These are phyloP conservation scores for Paraconiothyrium brasiliense DNA, from an alignment of 2,329 filamentous ascomycete genomes.

Conservation along the genomic window DNA sequence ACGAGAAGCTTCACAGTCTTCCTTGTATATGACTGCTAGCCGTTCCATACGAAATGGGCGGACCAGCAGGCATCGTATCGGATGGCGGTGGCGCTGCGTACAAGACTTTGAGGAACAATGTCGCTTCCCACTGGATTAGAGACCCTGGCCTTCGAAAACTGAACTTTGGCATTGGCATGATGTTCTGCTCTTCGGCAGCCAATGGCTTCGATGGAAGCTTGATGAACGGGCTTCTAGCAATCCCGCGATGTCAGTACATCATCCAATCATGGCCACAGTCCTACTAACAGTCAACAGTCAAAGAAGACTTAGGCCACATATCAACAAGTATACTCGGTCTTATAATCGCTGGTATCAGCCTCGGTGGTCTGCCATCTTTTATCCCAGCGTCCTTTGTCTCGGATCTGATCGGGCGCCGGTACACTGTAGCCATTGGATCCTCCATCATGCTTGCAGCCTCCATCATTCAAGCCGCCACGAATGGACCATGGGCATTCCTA, in stretches of 20 bases:
- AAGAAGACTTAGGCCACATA: background rate
- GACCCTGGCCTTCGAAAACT: slow-evolving; percentile 5
- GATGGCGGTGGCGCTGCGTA: slow-evolving; percentile 1
- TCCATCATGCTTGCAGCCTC: slow-evolving; percentile 1
- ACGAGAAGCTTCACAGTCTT: background rate
- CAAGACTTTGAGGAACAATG: slow-evolving; percentile 2
- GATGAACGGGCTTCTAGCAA: slow-evolving; percentile 40
- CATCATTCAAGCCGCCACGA: slow-evolving; percentile 3
- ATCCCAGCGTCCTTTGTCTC: slow-evolving; percentile 10
- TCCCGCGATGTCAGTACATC: slow-evolving; percentile 27
- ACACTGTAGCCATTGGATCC: slow-evolving; percentile 10
- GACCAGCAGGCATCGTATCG: background rate
- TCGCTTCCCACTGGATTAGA: background rate
- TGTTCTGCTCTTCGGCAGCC: slow-evolving; percentile 16
- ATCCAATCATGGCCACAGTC: slow-evolving; percentile 24
- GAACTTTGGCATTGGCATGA: background rate
- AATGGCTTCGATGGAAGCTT: slow-evolving; percentile 43
- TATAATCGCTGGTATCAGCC: slow-evolving; percentile 6
- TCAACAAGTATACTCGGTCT: slow-evolving; percentile 8
- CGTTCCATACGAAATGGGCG: background rate
- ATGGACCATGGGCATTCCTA: slow-evolving; percentile 3
- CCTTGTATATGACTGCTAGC: background rate
- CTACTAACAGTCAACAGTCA: slow-evolving; percentile 15
- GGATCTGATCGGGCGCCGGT: slow-evolving; percentile 5
- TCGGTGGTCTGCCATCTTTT: slow-evolving; percentile 8